A percentile compares a stretch with the other conserved stretches of the same genome.
phyloP scores from a whole-genome alignment of 2,329 filamentous ascomycete species.

The Aspergillus hiratsukae region DNA sequence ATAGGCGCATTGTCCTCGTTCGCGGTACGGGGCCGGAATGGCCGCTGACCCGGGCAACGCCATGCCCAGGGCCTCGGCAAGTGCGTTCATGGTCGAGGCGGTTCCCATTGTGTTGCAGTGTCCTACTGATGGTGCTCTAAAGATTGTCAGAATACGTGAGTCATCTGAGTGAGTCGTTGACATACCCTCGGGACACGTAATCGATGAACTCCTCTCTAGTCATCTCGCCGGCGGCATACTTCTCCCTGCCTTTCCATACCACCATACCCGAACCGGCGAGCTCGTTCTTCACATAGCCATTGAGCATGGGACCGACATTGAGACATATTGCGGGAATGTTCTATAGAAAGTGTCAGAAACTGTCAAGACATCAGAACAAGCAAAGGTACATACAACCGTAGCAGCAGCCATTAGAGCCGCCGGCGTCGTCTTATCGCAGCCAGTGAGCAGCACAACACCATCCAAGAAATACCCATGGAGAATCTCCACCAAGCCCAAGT shows the following conservation, averaged over 20 bases:
- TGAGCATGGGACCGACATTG: constrained; percentile 52
- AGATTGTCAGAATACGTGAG: constrained; percentile 1
- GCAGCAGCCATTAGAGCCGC: constrained; percentile 51
- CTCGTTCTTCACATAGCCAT: constrained; percentile 42
- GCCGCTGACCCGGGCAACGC: constrained; percentile 49
- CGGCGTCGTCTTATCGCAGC: constrained; percentile 52
- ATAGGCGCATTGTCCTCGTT: constrained; percentile 47
- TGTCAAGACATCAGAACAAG: background rate
- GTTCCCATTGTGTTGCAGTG: constrained; percentile 55
- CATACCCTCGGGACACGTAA: constrained; percentile 41
- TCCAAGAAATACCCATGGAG: constrained; percentile 48
- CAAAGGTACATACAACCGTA: constrained; percentile 37
- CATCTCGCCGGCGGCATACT: constrained; percentile 46
- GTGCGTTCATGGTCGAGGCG: constrained; percentile 51
- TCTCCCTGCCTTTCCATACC: constrained; percentile 48
- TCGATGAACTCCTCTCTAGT: constrained; percentile 44
- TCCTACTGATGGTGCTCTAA: constrained; percentile 43
- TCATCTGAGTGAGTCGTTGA: background rate
- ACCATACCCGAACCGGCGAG: constrained; percentile 45
- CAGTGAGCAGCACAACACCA: constrained; percentile 49
- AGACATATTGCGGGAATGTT: constrained; percentile 50
- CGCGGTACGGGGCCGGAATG: constrained; percentile 49
- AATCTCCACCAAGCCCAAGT: constrained; percentile 47
- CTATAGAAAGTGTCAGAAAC: constrained; percentile 18
- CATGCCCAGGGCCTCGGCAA: constrained; percentile 52